Evolutionary conservation across 139 green algal genomes (phyloP), one percentile per base, ranked within the genome.

Genomic region (Nannochloris sp.): DNA sequence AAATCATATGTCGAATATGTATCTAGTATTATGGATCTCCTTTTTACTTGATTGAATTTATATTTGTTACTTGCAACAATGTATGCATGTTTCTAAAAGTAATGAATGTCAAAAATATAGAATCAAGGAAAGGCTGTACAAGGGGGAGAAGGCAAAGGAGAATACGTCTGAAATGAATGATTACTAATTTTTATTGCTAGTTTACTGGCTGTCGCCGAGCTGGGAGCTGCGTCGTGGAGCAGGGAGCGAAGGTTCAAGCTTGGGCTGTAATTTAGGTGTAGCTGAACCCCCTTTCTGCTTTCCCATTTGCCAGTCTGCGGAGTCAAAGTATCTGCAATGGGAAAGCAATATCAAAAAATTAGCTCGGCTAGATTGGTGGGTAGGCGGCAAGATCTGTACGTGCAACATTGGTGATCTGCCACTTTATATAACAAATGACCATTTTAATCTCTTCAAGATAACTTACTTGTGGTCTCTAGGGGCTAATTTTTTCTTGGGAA

Each of bases 251-350:
- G 80, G 82, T 48, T 85, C 83, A 37, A 91, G 70, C 68, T 87
- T 89, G 33, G 82, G 82, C 33, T 66, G 71, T 60, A 90, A 68
- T 31, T 31, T 30, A 24, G 51, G 31, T 24, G 46, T 36, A 59
- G 67, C 60, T 44, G 60, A 60, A 27, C 74, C 74, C 13, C 70
- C 68, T 33, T 65, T 61, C 53, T 91, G 81, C 69, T 89, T 90
- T 32, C 70, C 65, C 53, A 92, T 64, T 23, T 80, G 77, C 83
- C 83, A 94, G 61, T 94, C 87, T 6, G 87, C 87, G 23, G 82
- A 90, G 47, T 94, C 87, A 64, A 94, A 94, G 58, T 83, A 89
- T 62, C 83, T 85, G 64, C 82, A 78, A 10, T 45, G 83, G 84
- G 7, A 46, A 3, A 12, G 23, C 24, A 64, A 13, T 38, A 13